Evolutionary conservation across 2,329 filamentous ascomycete species (phyloP), one percentile per base, ranked within the genome.

Genomic region (Catunica adiposa): DNA sequence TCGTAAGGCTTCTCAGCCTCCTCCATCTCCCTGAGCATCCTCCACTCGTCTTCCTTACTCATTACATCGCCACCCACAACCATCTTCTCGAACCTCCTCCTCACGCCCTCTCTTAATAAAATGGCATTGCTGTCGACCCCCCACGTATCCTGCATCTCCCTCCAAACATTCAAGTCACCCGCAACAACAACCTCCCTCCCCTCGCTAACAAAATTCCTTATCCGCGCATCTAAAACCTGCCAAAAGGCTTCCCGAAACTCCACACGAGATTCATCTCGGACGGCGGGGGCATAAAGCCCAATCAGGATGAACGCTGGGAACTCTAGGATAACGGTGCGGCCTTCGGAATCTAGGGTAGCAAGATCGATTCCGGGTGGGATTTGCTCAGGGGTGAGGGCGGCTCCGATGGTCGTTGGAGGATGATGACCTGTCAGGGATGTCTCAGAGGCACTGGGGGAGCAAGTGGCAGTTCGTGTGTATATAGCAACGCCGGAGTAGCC

Each of bases 401-500:
- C 92, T 3, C 92, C 92, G 58, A 98, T 94, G 83, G 79, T 47
- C 78, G 31, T 14, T 11, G 5, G 29, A 11, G 29, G 29, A 11
- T 34, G 29, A 11, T 5, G 29, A 5, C 92, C 92, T 0, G 88
- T 84, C 55, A 98, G 75, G n/a, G 92, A 92, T 71, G 97, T 90
- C 69, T 98, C 92, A 2, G 89, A 90, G 59, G 84, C 80, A 25
- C 96, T 86, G 0, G 92, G 92, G 2, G 82, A 79, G 67, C 92
- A 97, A 37, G 79, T 83, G 3, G 84, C 77, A 65, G 86, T 92
- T n/a, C 88, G 80, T 1, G 89, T 96, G 69, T 96, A 98, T 37
- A 98, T 88, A 2, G 84, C 92, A 1, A 98, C 90, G 1, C 92
- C 92, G 25, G 90, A 94, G 66, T 97, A 98, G 23, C 92, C 89